Percentiles rank a stretch among this genome's conserved stretches.
Conservation (phyloP, 2,329 filamentous ascomycete species). For the Corniculantispora saksenae region DNA sequence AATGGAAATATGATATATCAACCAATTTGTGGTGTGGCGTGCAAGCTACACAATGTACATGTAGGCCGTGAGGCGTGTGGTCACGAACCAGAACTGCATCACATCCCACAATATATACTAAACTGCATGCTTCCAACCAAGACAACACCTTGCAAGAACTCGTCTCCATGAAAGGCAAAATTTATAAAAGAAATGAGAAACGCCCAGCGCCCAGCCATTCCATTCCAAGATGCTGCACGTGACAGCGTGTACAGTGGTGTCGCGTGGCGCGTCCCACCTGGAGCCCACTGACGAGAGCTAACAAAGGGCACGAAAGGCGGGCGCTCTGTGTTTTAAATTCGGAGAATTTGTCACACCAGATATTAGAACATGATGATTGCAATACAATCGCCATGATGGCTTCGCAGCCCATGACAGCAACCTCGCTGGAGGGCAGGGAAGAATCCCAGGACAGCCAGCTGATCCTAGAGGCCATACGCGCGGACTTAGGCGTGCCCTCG, state of each 20-base stretch:
- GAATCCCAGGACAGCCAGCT: conserved; percentile 47
- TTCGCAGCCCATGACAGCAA: not conserved
- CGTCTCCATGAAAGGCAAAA: too few species aligned
- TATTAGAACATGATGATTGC: not conserved
- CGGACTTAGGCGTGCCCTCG: conserved; percentile 39
- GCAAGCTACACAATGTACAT: too few species aligned
- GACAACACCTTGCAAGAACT: too few species aligned
- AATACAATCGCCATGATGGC: not conserved
- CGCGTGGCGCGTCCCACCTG: conserved; percentile 14
- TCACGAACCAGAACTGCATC: too few species aligned
- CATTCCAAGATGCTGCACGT: not conserved
- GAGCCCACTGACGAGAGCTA: not conserved
- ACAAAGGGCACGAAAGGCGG: not conserved
- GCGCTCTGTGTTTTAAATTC: not conserved
- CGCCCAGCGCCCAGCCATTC: too few species aligned
- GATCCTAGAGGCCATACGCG: conserved; percentile 40
- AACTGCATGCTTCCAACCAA: too few species aligned
- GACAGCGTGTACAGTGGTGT: conserved; percentile 16
- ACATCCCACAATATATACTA: too few species aligned
- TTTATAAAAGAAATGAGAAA: too few species aligned
- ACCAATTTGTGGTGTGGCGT: too few species aligned
- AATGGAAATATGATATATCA: too few species aligned
- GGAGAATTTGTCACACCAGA: not conserved
- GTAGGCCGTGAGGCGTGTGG: too few species aligned
- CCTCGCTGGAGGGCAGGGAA: conserved; percentile 15